Evolutionary conservation across 129 eudicot species (phyloP), one percentile per base, ranked within the genome.

Genomic region (Deinandra increscens): DNA sequence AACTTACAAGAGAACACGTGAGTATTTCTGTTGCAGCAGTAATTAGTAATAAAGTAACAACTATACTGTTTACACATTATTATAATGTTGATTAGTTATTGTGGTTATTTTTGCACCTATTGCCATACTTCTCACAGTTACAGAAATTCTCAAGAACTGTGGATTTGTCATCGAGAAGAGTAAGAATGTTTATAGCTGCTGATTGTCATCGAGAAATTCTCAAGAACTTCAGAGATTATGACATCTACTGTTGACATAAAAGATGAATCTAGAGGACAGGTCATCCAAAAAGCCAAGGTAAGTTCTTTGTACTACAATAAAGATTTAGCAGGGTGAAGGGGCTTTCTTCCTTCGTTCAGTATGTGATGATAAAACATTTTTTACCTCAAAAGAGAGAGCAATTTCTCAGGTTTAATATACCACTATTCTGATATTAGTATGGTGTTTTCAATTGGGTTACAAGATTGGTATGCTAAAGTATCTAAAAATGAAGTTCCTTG

Each of bases 151-250:
- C 38, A 91, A 91, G 74, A 91, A 91, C 72, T 82, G 84, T 69
- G 97, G 93, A 67, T 85, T 75, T 33, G 97, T 91, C 22, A 81
- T 82, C 50, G 97, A 91, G 82, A 91, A 84, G 78, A 91, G 97
- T 88, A 84, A 81, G 94, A 15, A 59, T 65, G 14, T 63, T 51
- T 17, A 37, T 37, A 22, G 7, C 37, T 29, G 38, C 20, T 60
- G 23, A 41, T 60, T 0, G n/a, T 48, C 39, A 51, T 33, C n/a
- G n/a, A n/a, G n/a, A n/a, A n/a, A 13, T 37, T 49, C 7, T 37
- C n/a, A n/a, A 7, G 4, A 12, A 7, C 39, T 81, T 82, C 90
- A 91, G 97, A 85, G 82, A 88, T 91, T 44, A 84, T 71, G 83
- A 91, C 97, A 66, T 81, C 90, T 29, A 85, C 96, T 46, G 88